Percentiles rank a stretch among this genome's conserved stretches.
These are phyloP conservation scores for Neocatenulostroma microsporum DNA, from an alignment of 2,329 filamentous ascomycete genomes.

Conservation along the genomic window DNA sequence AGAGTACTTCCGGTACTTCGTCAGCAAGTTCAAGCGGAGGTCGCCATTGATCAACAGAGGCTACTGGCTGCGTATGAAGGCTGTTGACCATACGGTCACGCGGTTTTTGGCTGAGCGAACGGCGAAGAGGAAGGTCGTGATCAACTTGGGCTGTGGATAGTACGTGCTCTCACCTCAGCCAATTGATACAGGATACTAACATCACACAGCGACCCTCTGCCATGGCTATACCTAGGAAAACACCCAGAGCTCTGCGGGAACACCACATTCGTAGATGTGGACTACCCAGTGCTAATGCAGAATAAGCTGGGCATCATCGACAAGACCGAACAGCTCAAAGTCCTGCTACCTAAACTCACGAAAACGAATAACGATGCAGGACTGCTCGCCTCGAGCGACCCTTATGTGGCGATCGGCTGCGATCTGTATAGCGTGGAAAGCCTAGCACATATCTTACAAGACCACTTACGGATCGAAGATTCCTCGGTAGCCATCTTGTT, in stretches of 20 bases:
- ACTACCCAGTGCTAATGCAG: slow-evolving; percentile 71
- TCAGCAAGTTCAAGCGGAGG: slow-evolving; percentile 71
- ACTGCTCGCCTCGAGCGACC: slow-evolving; percentile 56
- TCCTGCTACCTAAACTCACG: slow-evolving; percentile 36
- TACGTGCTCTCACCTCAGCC: slow-evolving; percentile 45
- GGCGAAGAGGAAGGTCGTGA: slow-evolving; percentile 59
- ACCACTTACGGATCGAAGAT: slow-evolving; percentile 50
- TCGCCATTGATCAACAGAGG: slow-evolving; percentile 87
- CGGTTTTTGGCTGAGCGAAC: slow-evolving; percentile 58
- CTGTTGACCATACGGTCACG: slow-evolving; percentile 66
- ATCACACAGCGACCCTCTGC: slow-evolving; percentile 65
- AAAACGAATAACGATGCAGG: slow-evolving; percentile 32
- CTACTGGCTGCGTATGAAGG: slow-evolving; percentile 78
- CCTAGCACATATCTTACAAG: slow-evolving; percentile 53
- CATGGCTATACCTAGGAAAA: slow-evolving; percentile 70
- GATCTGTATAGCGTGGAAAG: slow-evolving; percentile 62
- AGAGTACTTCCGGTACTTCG: slow-evolving; percentile 82
- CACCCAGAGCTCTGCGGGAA: slow-evolving; percentile 52
- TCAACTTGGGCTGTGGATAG: slow-evolving; percentile 89
- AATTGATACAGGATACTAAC: too few relatives aligned
- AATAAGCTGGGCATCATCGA: slow-evolving; percentile 64
- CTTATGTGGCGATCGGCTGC: slow-evolving; percentile 73
- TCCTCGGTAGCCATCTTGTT: slow-evolving; percentile 59
- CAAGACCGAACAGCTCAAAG: slow-evolving; percentile 52
- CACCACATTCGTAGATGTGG: slow-evolving; percentile 71